A percentile compares a stretch with the other conserved stretches of the same genome.
These are phyloP conservation scores for Candolleomyces eurysporus DNA, from an alignment of 768 basidiomycete genomes.

Conservation along the genomic window DNA sequence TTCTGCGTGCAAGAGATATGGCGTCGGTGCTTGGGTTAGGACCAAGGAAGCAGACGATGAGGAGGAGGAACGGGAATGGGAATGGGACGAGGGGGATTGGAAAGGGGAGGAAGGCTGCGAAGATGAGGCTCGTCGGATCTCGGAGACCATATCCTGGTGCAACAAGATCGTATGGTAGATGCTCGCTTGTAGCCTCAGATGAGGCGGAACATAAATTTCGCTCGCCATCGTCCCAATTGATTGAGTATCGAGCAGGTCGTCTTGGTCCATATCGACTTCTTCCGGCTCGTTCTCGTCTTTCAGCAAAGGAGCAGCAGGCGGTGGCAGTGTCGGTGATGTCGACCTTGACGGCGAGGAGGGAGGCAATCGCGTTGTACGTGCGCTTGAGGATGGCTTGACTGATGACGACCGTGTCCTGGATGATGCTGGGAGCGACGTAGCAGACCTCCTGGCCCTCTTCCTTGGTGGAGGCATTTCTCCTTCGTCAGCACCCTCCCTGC, in stretches of 20 bases:
- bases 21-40: background rate
- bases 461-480: background rate
- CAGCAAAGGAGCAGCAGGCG: background rate
- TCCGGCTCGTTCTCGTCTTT: too few species aligned
- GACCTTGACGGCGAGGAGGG: background rate
- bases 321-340: background rate
- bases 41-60: background rate
- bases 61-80: background rate
- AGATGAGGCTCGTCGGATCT: background rate
- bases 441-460: background rate
- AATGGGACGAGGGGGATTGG: background rate
- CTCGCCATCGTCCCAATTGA: background rate
- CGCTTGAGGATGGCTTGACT: background rate
- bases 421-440: background rate
- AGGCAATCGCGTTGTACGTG: background rate
- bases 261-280: too few species aligned
- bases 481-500: background rate
- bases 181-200: background rate
- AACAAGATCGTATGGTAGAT: slow-evolving; percentile 1
- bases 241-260: background rate
- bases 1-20: background rate
- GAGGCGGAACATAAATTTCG: background rate
- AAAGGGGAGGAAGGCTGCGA: background rate
- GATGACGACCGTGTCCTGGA: background rate
- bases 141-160: background rate